Evolutionary conservation across 805 yeast genomes (phyloP), one percentile per base, ranked within the genome.

Genomic region (Lachancea thermotolerans): DNA sequence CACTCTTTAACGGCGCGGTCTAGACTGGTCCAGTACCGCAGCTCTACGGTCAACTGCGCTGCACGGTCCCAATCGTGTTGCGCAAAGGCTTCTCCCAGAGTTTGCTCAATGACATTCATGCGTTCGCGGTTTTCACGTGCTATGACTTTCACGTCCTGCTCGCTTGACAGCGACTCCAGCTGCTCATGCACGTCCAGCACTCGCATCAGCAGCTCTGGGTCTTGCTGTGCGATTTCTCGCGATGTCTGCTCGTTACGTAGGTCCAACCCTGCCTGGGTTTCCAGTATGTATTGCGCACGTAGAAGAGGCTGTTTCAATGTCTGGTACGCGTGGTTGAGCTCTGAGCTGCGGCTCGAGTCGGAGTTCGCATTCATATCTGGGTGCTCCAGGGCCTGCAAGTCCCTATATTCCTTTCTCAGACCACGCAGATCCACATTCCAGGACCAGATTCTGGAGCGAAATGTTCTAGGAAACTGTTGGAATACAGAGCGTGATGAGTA

Each of bases 121-220:
- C 90, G 71, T 15, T 50, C 60, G 30, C 79, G 73, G 54, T 88
- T 89, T 46, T 78, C 83, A 9, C 50, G 56, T 28, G 73, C 70
- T 35, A 88, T 57, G 0, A 54, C 62, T 1, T 65, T 73, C 29
- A 86, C 69, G 39, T 86, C 95, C 2, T 71, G 66, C 41, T 78
- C 83, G 42, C 65, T 66, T 1, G 69, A 67, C 4, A 87, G 81
- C 51, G 78, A 78, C 49, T 86, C 95, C 46, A 90, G 67, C 35
- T 78, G 75, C 63, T 91, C 99, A 60, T 90, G 93, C 4, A 87
- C 79, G 52, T 88, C 95, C 65, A 91, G 69, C 17, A 91, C 84
- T 37, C 78, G 78, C 82, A 87, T 77, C 35, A 91, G 66, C 57
- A 86, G 67, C 12, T 69, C 74, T 46, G 81, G 78, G 48, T 79